Conservation (phyloP, 345 rosid genomes). For the Citrus australasica region DNA sequence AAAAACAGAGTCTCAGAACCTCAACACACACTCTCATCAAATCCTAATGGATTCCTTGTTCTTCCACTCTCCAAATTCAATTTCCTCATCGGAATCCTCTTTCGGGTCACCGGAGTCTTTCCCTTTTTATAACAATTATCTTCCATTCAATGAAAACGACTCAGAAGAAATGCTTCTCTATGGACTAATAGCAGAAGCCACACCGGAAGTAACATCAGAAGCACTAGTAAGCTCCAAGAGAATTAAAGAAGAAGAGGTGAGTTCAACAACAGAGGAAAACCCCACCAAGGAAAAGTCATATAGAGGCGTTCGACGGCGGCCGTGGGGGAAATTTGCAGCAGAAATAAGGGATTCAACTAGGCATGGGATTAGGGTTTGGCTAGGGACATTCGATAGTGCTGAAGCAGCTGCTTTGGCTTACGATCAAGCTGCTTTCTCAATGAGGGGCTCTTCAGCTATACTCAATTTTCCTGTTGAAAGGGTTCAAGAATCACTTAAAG, state of each 20-base stretch:
- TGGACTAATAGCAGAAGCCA: constrained; percentile 50
- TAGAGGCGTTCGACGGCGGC: constrained; percentile 71
- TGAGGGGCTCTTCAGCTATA: constrained; percentile 58
- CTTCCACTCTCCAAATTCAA: constrained; percentile 40
- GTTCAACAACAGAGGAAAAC: constrained; percentile 28
- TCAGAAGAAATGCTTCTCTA: constrained; percentile 88
- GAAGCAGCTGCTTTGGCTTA: constrained; percentile 78
- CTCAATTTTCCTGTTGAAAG: constrained; percentile 68
- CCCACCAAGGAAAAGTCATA: constrained; percentile 45
- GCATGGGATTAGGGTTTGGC: constrained; percentile 61
- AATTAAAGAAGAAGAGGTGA: constrained; percentile 49
- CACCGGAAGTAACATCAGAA: constrained; percentile 25
- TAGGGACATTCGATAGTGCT: constrained; percentile 72
- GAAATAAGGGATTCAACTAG: constrained; percentile 75
- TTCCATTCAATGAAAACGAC: constrained; percentile 93
- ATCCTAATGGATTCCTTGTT: constrained; percentile 40
- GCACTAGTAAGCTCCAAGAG: not conserved
- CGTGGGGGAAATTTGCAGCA: constrained; percentile 83
- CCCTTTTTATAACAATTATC: constrained; percentile 27
- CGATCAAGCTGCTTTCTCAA: constrained; percentile 69
- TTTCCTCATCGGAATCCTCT: constrained; percentile 58
- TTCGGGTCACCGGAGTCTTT: constrained; percentile 48
- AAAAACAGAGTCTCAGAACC: constrained; percentile 1
- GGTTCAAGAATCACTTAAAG: constrained; percentile 63
- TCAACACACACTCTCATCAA: not conserved